phyloP scores from a whole-genome alignment of 768 basidiomycete species.

The Cystobasidium ongulense region DNA sequence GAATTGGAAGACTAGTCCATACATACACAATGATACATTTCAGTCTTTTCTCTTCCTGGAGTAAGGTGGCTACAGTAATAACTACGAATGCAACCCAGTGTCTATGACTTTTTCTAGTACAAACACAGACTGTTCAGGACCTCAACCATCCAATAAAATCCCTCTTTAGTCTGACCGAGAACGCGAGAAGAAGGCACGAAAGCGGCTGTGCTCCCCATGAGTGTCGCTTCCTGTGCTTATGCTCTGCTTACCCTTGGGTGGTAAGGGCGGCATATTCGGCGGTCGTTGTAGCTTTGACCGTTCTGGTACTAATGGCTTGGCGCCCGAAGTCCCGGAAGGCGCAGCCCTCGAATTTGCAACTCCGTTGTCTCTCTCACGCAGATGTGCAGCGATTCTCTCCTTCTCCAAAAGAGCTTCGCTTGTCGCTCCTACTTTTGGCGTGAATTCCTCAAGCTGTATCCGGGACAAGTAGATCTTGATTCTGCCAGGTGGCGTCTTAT shows the following conservation, averaged over 20 bases:
- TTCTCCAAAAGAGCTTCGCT: not conserved
- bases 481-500: slow-evolving; percentile 14
- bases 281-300: not conserved
- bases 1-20: slow-evolving; percentile 20
- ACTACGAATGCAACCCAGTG: too few relatives aligned
- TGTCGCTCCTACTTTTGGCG: not conserved
- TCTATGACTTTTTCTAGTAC: too few relatives aligned
- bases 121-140: too few relatives aligned
- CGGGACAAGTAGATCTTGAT: slow-evolving; percentile 31
- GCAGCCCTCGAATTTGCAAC: not conserved
- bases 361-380: not conserved
- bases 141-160: too few relatives aligned
- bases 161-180: not conserved
- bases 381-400: not conserved
- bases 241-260: not conserved
- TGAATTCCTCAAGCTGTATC: slow-evolving; percentile 27
- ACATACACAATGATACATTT: too few relatives aligned
- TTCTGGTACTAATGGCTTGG: not conserved
- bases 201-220: not conserved
- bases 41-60: too few relatives aligned
- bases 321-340: not conserved
- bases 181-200: not conserved
- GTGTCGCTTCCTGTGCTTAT: not conserved
- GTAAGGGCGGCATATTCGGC: not conserved
- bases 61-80: too few relatives aligned